phyloP scores from a whole-genome alignment of 768 basidiomycete species.

The Lactarius indigo region DNA sequence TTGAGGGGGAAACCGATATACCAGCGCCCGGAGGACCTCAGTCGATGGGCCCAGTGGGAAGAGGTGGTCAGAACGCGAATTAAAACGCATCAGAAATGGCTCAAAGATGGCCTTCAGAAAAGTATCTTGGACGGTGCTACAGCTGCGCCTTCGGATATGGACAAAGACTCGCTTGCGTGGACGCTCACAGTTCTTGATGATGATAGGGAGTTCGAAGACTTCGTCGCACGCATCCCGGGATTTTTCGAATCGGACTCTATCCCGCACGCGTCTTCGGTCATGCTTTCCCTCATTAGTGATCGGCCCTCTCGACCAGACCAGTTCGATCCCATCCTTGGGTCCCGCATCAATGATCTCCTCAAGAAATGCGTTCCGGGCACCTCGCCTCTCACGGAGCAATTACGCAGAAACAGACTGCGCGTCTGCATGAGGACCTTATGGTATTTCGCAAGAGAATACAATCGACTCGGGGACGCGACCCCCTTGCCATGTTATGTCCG shows the following conservation, averaged over 20 bases:
- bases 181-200: constrained; percentile 6
- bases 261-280: background rate
- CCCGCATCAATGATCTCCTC: constrained; percentile 8
- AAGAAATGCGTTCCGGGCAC: background rate
- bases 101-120: background rate
- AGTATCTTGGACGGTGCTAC: background rate
- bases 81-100: background rate
- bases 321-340: constrained; percentile 6
- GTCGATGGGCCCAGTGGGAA: background rate
- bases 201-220: constrained; percentile 6
- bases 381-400: constrained; percentile 1
- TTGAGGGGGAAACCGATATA: background rate
- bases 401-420: constrained; percentile 5
- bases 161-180: constrained; percentile 1
- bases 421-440: constrained; percentile 8
- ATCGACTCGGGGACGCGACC: background rate
- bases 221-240: constrained; percentile 3
- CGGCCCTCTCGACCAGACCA: background rate
- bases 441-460: constrained; percentile 14
- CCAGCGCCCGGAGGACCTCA: background rate
- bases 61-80: background rate
- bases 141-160: background rate
- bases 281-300: background rate
- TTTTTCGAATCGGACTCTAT: background rate
- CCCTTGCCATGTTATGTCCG: constrained; percentile 7